A percentile compares a stretch with the other conserved stretches of the same genome.
These are phyloP conservation scores for Boletus tomentosulus DNA, from an alignment of 768 basidiomycete genomes.

Conservation along the genomic window DNA sequence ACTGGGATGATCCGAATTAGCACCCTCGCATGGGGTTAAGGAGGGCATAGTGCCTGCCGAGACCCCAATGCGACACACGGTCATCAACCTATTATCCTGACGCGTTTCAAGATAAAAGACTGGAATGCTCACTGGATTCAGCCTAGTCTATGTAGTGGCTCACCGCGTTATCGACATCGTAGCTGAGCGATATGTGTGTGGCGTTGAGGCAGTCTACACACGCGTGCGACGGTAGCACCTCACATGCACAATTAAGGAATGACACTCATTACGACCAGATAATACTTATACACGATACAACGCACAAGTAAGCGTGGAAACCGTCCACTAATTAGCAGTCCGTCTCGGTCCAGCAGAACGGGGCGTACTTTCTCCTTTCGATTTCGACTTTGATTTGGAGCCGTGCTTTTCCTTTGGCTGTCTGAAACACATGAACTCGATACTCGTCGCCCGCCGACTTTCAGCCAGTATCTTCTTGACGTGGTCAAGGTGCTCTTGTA, in stretches of 20 bases:
- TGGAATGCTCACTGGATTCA: not conserved
- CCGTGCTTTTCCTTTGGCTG: slow-evolving; percentile 49
- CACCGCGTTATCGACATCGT: not conserved
- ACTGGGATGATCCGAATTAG: not conserved
- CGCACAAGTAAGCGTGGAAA: not conserved
- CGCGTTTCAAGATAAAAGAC: not conserved
- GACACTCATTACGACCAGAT: not conserved
- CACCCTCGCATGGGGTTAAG: slow-evolving; percentile 1
- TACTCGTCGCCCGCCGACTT: slow-evolving; percentile 83
- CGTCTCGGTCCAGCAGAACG: slow-evolving; percentile 24
- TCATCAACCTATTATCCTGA: not conserved
- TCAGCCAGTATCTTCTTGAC: slow-evolving; percentile 90
- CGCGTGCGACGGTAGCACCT: not conserved
- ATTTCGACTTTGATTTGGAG: slow-evolving; percentile 16
- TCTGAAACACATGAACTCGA: slow-evolving; percentile 93
- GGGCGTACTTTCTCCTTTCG: slow-evolving; percentile 14
- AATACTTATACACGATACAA: not conserved
- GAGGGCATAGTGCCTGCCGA: not conserved
- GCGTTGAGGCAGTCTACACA: not conserved
- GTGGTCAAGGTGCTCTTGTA: slow-evolving; percentile 83
- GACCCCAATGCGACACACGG: not conserved
- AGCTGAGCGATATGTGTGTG: not conserved
- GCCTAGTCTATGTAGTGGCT: not conserved
- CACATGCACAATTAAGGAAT: too few relatives aligned
- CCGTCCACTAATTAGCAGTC: not conserved